Percentiles rank a stretch among this genome's conserved stretches.
These are phyloP conservation scores for Ceratobasidium sp. DNA, from an alignment of 1,284 basidiomycete species.

Conservation along the genomic window DNA sequence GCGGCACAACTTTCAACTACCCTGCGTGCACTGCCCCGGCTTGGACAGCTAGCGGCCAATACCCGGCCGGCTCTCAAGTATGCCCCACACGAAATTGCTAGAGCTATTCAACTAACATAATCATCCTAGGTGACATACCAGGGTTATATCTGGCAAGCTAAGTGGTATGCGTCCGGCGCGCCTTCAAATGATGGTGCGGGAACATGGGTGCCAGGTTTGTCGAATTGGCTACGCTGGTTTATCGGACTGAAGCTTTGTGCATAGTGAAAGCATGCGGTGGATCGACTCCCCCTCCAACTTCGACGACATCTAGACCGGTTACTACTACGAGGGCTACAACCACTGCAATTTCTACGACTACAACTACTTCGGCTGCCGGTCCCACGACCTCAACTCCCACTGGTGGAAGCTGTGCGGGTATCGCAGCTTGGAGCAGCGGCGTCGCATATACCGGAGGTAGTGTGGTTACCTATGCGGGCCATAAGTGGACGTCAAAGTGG, in stretches of 20 bases:
- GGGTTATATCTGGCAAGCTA: slow-evolving; percentile 71
- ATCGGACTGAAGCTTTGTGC: background rate
- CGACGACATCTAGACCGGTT: slow-evolving; percentile 29
- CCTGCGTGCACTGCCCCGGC: slow-evolving; percentile 63
- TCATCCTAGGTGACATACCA: slow-evolving; percentile 35
- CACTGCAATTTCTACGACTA: slow-evolving; percentile 42
- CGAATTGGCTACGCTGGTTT: background rate
- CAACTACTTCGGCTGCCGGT: slow-evolving; percentile 39
- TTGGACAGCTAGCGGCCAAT: slow-evolving; percentile 58
- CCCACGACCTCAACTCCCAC: slow-evolving; percentile 44
- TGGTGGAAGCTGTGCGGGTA: slow-evolving; percentile 56
- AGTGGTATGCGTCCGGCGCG: slow-evolving; percentile 52
- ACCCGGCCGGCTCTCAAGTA: slow-evolving; percentile 57
- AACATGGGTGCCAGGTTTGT: slow-evolving; percentile 70
- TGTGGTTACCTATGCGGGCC: slow-evolving; percentile 52
- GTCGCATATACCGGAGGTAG: slow-evolving; percentile 60
- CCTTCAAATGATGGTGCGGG: slow-evolving; percentile 59
- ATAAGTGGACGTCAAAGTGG: slow-evolving; percentile 69
- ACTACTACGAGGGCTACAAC: slow-evolving; percentile 39
- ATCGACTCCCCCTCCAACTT: slow-evolving; percentile 41
- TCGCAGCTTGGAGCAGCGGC: slow-evolving; percentile 59
- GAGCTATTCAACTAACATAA: background rate
- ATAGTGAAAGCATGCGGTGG: slow-evolving; percentile 65
- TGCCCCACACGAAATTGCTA: background rate
- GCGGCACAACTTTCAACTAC: slow-evolving; percentile 60